phyloP scores from a whole-genome alignment of 2,329 filamentous ascomycete species.

The Sporothrix euskadiensis region DNA sequence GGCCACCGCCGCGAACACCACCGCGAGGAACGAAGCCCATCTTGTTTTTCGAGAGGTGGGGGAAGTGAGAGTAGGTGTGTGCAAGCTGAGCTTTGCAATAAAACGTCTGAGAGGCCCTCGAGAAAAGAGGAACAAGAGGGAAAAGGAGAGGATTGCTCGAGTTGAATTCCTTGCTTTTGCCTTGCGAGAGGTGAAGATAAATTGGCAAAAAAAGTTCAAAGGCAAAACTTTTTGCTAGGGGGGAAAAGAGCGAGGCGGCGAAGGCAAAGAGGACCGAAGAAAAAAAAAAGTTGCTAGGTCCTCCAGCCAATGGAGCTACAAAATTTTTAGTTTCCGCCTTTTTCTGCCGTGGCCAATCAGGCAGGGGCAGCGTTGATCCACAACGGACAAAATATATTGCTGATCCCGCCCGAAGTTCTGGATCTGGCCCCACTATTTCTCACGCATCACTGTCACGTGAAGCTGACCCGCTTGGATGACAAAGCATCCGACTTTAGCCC shows the following conservation, averaged over 20 bases:
- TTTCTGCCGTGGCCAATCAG: conserved; percentile 31
- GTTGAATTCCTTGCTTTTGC: conserved; percentile 18
- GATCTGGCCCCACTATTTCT: background rate
- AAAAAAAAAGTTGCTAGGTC: conserved; percentile 28
- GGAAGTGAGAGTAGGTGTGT: background rate
- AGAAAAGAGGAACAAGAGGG: background rate
- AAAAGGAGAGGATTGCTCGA: background rate
- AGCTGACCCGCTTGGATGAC: background rate
- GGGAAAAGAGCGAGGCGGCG: conserved; percentile 24
- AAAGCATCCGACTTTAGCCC: background rate
- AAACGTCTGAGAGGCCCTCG: background rate
- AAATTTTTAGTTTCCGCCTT: conserved; percentile 29
- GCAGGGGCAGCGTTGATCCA: background rate
- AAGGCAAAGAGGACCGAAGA: conserved; percentile 18
- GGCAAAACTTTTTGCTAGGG: conserved; percentile 20
- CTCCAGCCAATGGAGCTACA: conserved; percentile 27
- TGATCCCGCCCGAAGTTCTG: conserved; percentile 5
- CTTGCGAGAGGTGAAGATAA: conserved; percentile 14
- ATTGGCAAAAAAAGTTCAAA: conserved; percentile 17
- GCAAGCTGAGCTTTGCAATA: conserved; percentile 1
- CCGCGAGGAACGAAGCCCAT: conserved; percentile 51
- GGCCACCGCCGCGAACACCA: conserved; percentile 35
- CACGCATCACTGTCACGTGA: conserved; percentile 20
- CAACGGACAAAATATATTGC: conserved; percentile 28
- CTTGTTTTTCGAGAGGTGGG: conserved; percentile 14